Percentiles rank a stretch among this genome's conserved stretches.
phyloP scores from a whole-genome alignment of 768 basidiomycete species.

The Boletus speciosus region DNA sequence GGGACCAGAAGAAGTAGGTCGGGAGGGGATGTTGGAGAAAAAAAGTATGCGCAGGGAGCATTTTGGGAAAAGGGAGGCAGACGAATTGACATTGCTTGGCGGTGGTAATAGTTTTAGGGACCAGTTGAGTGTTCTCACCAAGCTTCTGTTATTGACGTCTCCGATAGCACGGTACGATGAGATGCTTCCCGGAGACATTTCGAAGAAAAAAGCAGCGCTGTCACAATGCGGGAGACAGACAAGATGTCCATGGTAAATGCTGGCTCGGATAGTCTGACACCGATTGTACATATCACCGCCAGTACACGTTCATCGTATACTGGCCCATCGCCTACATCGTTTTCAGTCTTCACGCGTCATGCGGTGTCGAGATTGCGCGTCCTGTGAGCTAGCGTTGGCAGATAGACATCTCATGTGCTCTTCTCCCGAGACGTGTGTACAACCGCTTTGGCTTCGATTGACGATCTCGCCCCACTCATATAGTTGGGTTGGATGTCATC shows the following conservation, averaged over 20 bases:
- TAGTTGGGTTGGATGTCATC: too few species aligned
- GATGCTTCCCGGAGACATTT: constrained; percentile 65
- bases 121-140: not conserved
- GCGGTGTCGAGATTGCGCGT: not conserved
- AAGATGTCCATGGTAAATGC: constrained; percentile 45
- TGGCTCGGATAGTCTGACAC: too few species aligned
- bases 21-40: constrained; percentile 83
- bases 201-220: constrained; percentile 44
- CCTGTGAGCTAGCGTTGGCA: too few species aligned
- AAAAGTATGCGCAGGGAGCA: constrained; percentile 66
- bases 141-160: constrained; percentile 2
- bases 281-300: constrained; percentile 7
- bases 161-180: constrained; percentile 60
- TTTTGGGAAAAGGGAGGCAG: constrained; percentile 51
- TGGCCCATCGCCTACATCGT: not conserved
- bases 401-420: too few species aligned
- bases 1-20: constrained; percentile 72
- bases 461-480: too few species aligned
- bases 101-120: constrained; percentile 39
- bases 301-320: constrained; percentile 9
- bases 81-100: constrained; percentile 77
- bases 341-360: not conserved
- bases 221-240: constrained; percentile 70
- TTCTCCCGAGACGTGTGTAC: too few species aligned
- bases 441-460: too few species aligned